Evolutionary conservation across 805 yeast genomes (phyloP), one percentile per base, ranked within the genome.

Genomic region (Helenozyma rhizophorensis): DNA sequence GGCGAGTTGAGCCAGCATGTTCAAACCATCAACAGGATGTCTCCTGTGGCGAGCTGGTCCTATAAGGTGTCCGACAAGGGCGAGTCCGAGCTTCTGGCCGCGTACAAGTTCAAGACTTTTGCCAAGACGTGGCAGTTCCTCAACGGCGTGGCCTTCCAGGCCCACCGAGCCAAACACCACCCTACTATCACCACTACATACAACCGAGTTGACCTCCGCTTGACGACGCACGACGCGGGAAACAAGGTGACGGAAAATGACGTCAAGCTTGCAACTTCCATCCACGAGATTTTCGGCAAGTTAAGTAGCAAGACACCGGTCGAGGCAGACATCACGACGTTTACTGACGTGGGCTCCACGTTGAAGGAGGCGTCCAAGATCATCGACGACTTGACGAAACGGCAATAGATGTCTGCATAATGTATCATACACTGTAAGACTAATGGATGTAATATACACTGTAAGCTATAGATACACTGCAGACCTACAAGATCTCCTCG

Each of bases 71-170:
- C 33, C 9, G 23, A 22, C 7, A 19, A 27, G 2, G 16, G 21
- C 14, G 14, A 22, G 5, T 25, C 37, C 9, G 38, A 46, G 22
- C 42, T 75, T 11, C 45, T 50, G 11, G 61, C 69, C 21, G 51
- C 63, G 13, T 65, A 65, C 43, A 55, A 51, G 17, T 69, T 83
- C 40, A 62, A 55, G 33, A 63, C 67, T 28, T 83, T 72, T 49
- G 78, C 76, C 38, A 69, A 69, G 25, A 79, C 90, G 0, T 80
- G 89, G 87, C 60, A 73, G 8, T 80, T 81, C 47, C 55, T 83
- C 13, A 78, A 74, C 17, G 65, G 68, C 28, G 69, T 83, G 1
- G 71, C 85, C 1, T 54, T 72, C 57, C 57, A 76, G 32, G 69
- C 83, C 0, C 83, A 80, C 48, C 46, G 66, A 1, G 53, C 60